Percentiles rank a stretch among this genome's conserved stretches.
Evolutionary conservation across 2,329 filamentous ascomycete genomes (phyloP).

Genomic region (Alternaria ventricosa): DNA sequence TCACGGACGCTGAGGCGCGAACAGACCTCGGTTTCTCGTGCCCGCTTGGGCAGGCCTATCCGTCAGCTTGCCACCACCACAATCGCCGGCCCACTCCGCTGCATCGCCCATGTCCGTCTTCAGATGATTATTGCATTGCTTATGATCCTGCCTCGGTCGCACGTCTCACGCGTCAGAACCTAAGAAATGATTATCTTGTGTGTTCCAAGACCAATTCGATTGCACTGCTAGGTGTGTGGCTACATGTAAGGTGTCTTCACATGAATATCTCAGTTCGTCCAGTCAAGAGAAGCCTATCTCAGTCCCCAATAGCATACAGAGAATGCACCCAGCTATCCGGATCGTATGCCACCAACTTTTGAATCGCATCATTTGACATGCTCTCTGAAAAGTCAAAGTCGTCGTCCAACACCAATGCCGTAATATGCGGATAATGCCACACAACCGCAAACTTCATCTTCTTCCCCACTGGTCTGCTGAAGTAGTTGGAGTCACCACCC

Average conservation of each 20-base stretch:
- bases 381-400: constrained; percentile 46
- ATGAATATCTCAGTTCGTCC: not conserved
- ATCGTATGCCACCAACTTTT: constrained; percentile 45
- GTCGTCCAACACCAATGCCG: constrained; percentile 46
- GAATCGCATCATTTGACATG: constrained; percentile 44
- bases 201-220: not conserved
- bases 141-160: not conserved
- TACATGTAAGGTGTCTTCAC: not conserved
- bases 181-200: not conserved
- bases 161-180: too few relatives aligned
- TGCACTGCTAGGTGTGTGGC: not conserved
- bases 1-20: constrained; percentile 21
- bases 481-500: constrained; percentile 74
- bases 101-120: not conserved
- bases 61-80: constrained; percentile 5
- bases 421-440: constrained; percentile 42
- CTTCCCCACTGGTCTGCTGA: constrained; percentile 66
- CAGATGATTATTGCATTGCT: not conserved
- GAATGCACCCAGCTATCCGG: constrained; percentile 47
- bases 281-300: constrained; percentile 2
- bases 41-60: constrained; percentile 32
- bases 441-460: constrained; percentile 67
- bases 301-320: constrained; percentile 47
- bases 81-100: not conserved
- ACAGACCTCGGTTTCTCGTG: constrained; percentile 31